phyloP scores from a whole-genome alignment of 2,329 filamentous ascomycete genomes.

The Curvularia spicifera region DNA sequence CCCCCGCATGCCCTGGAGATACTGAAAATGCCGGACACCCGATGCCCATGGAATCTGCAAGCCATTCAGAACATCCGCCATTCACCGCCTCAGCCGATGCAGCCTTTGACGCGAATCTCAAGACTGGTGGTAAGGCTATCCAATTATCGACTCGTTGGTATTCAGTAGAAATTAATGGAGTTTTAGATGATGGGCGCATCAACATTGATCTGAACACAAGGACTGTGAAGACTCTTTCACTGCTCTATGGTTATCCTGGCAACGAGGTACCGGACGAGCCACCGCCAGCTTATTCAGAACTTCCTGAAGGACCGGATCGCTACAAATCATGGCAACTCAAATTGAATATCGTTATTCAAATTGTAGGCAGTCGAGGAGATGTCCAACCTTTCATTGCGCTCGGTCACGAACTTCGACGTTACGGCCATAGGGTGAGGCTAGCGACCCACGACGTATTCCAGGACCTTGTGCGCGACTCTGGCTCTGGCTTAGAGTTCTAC shows the following conservation, averaged over 20 bases:
- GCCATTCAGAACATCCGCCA: neutral
- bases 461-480: slow-evolving; percentile 23
- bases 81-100: neutral
- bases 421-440: slow-evolving; percentile 38
- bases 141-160: neutral
- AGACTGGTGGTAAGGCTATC: neutral
- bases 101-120: neutral
- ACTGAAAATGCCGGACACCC: neutral
- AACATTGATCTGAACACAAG: slow-evolving; percentile 15
- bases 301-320: neutral
- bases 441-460: slow-evolving; percentile 32
- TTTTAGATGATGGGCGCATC: slow-evolving; percentile 12
- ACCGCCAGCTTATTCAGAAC: neutral
- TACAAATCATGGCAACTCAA: neutral
- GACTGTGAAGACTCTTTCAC: slow-evolving; percentile 4
- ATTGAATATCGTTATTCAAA: slow-evolving; percentile 63
- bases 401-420: slow-evolving; percentile 54
- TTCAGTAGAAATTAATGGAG: neutral
- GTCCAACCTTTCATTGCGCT: slow-evolving; percentile 67
- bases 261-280: slow-evolving; percentile 1
- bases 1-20: neutral
- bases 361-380: slow-evolving; percentile 61
- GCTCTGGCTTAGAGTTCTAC: slow-evolving; percentile 45
- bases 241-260: slow-evolving; percentile 2
- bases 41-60: neutral